phyloP scores from a whole-genome alignment of 805 yeast genomes.

The Cyberlindnera samutprakarnensis region DNA sequence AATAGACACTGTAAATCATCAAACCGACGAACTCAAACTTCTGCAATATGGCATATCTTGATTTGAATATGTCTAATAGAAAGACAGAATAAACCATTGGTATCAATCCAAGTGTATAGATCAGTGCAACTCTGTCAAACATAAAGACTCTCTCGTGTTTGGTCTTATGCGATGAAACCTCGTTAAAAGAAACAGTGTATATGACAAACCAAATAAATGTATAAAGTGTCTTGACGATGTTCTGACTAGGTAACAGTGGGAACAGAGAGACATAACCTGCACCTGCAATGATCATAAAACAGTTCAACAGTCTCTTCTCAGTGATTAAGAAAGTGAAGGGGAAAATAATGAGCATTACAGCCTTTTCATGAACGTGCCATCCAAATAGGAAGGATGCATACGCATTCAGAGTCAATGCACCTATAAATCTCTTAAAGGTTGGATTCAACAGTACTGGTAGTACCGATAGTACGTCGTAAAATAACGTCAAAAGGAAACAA shows the following conservation, averaged over 20 bases:
- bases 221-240: slow-evolving; percentile 66
- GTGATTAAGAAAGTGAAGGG: slow-evolving; percentile 75
- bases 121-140: slow-evolving; percentile 60
- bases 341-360: slow-evolving; percentile 78
- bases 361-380: slow-evolving; percentile 99
- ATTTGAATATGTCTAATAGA: slow-evolving; percentile 48
- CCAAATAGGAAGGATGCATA: slow-evolving; percentile 90
- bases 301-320: slow-evolving; percentile 63
- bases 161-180: slow-evolving; percentile 41
- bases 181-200: slow-evolving; percentile 63
- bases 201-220: slow-evolving; percentile 83
- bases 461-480: slow-evolving; percentile 73
- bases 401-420: slow-evolving; percentile 83
- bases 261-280: slow-evolving; percentile 84
- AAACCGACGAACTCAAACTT: slow-evolving; percentile 67
- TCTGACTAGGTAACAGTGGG: slow-evolving; percentile 79
- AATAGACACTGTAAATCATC: slow-evolving; percentile 80
- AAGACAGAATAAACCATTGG: slow-evolving; percentile 49
- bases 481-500: slow-evolving; percentile 75
- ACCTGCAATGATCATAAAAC: slow-evolving; percentile 64
- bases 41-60: slow-evolving; percentile 43
- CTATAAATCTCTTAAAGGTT: slow-evolving; percentile 69
- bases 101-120: slow-evolving; percentile 60
- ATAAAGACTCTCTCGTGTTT: slow-evolving; percentile 45
- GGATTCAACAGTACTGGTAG: slow-evolving; percentile 68